Base-by-base conservation (phyloP, 1,139 yeast genomes). In the Insectozyma bohioensis region DNA sequence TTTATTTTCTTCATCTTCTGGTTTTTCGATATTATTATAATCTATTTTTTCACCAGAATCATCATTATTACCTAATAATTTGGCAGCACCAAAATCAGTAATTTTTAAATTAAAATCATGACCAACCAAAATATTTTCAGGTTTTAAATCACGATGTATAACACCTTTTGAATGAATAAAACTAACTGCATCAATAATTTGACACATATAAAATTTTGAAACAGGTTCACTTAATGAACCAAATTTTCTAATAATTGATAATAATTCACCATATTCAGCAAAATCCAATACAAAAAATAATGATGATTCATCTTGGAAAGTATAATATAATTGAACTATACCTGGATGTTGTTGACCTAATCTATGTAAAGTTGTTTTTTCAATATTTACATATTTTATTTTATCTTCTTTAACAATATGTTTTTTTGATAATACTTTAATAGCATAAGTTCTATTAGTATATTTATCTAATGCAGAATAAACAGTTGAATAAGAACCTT, bases 81-180 rank as follows among this genome's bases (percentile, higher is more conserved):
- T 90, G 2, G 98, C 98, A 1, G 98, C 94, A 16, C 99, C 99
- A 59, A 94, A 94, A 60, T 94, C 99, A n/a, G 98, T 92, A 35
- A 94, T 76, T 56, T 88, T 88, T 39, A 92, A 70, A 44, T 85
- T 80, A 78, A 85, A 80, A 38, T 85, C 80, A 40, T 73, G 72
- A 47, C 90, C 95, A 34, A 94, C 77, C 43, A 92, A 63, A 24
- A 84, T 81, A 52, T 92, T 92, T 51, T 92, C 99, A 0, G 99
- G 99, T 60, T 92, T 92, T 46, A 92, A 70, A 58, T 92, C 99
- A 42, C 99, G 75, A 56, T 92, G 99, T 28, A 92, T 79, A 12
- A 94, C 85, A 8, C 98, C 98, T 41, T 67, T 67, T 59, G 62
- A 68, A 42, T 92, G 98, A 72, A 92, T 84, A 56, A 78, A 90